These are phyloP conservation scores for Madurella mycetomatis DNA, from an alignment of 2,329 filamentous ascomycete species.

Conservation along the genomic window DNA sequence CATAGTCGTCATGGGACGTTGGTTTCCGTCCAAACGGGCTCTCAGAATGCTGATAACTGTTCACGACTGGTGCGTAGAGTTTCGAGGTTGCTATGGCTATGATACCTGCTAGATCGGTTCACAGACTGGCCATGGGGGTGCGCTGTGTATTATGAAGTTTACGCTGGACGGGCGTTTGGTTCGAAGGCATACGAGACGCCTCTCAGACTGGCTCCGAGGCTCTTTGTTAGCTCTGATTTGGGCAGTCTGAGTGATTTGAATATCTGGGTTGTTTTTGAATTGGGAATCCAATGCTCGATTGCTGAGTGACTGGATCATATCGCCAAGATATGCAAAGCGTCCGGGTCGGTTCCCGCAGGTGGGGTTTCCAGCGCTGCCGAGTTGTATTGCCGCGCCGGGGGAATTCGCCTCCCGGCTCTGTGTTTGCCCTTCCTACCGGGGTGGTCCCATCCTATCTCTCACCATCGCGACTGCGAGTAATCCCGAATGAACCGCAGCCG, in stretches of 20 bases:
- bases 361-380: constrained; percentile 19
- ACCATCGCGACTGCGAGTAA: constrained; percentile 19
- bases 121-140: not conserved
- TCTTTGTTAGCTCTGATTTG: no score
- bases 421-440: constrained; percentile 20
- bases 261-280: not conserved
- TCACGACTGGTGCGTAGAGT: not conserved
- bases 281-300: no score
- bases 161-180: no score
- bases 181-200: not conserved
- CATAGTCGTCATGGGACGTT: constrained; percentile 3
- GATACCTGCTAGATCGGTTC: not conserved
- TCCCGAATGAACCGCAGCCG: constrained; percentile 9
- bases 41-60: no score
- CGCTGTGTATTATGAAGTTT: no score
- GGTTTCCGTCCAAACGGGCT: not conserved
- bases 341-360: constrained; percentile 4
- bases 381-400: constrained; percentile 11
- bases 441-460: constrained; percentile 6
- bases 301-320: no score
- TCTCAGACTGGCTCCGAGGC: not conserved
- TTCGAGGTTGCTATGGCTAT: not conserved
- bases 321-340: not conserved
- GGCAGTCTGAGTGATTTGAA: not conserved
- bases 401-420: constrained; percentile 18